Percentiles rank a stretch among this genome's conserved stretches.
Evolutionary conservation across 2,329 filamentous ascomycete species (phyloP).

Genomic region (Sporothrix phasma): DNA sequence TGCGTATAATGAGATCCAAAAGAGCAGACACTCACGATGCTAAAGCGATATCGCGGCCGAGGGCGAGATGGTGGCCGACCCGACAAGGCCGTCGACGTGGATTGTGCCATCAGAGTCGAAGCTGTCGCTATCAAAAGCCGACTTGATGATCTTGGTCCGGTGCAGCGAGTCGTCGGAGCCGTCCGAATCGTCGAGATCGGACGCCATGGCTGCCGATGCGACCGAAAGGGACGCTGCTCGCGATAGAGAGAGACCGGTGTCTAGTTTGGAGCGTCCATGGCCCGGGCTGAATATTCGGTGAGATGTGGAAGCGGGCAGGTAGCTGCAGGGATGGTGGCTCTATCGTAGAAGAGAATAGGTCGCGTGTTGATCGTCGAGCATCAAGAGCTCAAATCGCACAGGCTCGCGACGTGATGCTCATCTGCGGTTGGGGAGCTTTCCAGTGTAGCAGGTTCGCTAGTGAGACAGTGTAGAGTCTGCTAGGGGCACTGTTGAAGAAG

Average conservation of each 20-base stretch:
- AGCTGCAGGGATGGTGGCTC: not conserved
- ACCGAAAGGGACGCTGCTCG: not conserved
- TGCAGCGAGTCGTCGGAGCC: slow-evolving; percentile 38
- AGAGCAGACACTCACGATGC: slow-evolving; percentile 50
- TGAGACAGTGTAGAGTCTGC: not conserved
- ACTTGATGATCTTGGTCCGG: slow-evolving; percentile 51
- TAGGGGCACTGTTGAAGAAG: not conserved
- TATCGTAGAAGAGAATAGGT: not conserved
- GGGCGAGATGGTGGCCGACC: slow-evolving; percentile 86
- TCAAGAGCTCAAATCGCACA: not conserved
- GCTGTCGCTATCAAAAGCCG: slow-evolving; percentile 74
- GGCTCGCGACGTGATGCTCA: not conserved
- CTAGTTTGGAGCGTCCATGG: not conserved
- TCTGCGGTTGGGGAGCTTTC: not conserved
- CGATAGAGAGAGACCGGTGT: not conserved
- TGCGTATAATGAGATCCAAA: not conserved
- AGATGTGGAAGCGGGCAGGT: not conserved
- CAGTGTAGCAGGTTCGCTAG: not conserved
- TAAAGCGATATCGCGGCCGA: slow-evolving; percentile 79
- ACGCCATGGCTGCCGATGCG: slow-evolving; percentile 33
- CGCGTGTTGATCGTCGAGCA: not conserved
- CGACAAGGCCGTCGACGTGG: slow-evolving; percentile 69
- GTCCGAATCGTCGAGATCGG: slow-evolving; percentile 25
- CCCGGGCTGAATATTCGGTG: not conserved
- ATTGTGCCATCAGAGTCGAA: slow-evolving; percentile 81